Conservation (phyloP, 2,329 filamentous ascomycete genomes). For the Nemania abortiva region DNA sequence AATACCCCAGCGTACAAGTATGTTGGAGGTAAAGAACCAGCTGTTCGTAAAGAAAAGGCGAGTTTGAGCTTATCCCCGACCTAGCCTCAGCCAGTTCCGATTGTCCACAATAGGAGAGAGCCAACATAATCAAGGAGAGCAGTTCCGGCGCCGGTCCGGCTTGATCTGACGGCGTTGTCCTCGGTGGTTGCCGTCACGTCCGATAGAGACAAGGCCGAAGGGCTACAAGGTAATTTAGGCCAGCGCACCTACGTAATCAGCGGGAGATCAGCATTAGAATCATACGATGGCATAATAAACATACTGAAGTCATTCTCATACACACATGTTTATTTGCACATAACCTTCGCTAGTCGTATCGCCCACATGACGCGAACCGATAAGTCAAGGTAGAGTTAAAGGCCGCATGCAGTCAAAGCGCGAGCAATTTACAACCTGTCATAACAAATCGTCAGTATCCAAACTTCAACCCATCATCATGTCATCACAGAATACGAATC, state of each 20-base stretch:
- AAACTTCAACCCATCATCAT: constrained; percentile 20
- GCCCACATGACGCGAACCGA: background rate
- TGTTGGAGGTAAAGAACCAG: background rate
- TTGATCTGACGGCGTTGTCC: background rate
- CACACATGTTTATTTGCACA: background rate
- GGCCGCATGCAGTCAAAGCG: background rate
- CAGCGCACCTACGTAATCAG: constrained; percentile 6
- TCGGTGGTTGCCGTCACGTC: constrained; percentile 3
- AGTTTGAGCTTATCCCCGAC: background rate
- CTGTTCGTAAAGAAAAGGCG: background rate
- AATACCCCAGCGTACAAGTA: background rate
- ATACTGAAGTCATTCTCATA: background rate
- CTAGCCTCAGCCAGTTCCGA: no score
- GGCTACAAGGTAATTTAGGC: background rate
- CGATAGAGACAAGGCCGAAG: background rate
- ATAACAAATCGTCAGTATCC: background rate
- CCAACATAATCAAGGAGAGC: background rate
- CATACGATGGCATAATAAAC: background rate
- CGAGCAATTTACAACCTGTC: background rate
- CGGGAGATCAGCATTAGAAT: background rate
- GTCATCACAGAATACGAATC: constrained; percentile 20
- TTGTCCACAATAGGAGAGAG: background rate
- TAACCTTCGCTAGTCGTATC: background rate
- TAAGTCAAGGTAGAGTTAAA: constrained; percentile 1
- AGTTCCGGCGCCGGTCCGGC: constrained; percentile 10